phyloP scores from a whole-genome alignment of 2,329 filamentous ascomycete genomes.

The Penicillium frequentans region DNA sequence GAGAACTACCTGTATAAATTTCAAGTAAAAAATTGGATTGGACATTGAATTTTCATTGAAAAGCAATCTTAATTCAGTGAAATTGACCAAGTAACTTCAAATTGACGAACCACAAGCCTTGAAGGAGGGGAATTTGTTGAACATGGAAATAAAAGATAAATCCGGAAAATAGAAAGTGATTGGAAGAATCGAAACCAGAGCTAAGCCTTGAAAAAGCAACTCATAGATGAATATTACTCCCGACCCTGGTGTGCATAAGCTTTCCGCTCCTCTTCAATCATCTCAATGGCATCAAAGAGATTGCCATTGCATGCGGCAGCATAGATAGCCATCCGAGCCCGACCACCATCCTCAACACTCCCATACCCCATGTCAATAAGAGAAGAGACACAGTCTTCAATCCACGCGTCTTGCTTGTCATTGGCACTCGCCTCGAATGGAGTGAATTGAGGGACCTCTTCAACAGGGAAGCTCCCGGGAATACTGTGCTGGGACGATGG shows the following conservation, averaged over 20 bases:
- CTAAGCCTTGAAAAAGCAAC: neutral
- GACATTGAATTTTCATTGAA: neutral
- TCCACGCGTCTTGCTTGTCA: neutral
- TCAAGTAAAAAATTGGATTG: too few relatives aligned
- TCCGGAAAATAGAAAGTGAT: neutral
- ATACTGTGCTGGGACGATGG: slow-evolving; percentile 9
- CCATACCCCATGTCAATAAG: slow-evolving; percentile 46
- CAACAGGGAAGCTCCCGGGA: slow-evolving; percentile 29
- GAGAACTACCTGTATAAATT: neutral
- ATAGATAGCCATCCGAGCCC: slow-evolving; percentile 43
- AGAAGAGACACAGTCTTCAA: slow-evolving; percentile 40
- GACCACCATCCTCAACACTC: slow-evolving; percentile 33
- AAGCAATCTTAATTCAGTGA: neutral
- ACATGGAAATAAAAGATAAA: neutral
- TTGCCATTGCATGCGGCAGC: slow-evolving; percentile 45
- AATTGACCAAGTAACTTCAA: neutral
- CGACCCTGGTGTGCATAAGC: slow-evolving; percentile 35
- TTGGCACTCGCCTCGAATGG: neutral
- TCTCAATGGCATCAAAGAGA: slow-evolving; percentile 49
- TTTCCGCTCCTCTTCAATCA: slow-evolving; percentile 51
- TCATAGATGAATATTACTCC: neutral
- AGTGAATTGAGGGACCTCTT: slow-evolving; percentile 5
- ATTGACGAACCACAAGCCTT: neutral
- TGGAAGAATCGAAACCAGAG: neutral
- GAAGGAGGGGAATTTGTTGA: neutral